A percentile compares a stretch with the other conserved stretches of the same genome.
Conservation (phyloP, 2,329 filamentous ascomycete species). For the Leptographium wingfieldii region DNA sequence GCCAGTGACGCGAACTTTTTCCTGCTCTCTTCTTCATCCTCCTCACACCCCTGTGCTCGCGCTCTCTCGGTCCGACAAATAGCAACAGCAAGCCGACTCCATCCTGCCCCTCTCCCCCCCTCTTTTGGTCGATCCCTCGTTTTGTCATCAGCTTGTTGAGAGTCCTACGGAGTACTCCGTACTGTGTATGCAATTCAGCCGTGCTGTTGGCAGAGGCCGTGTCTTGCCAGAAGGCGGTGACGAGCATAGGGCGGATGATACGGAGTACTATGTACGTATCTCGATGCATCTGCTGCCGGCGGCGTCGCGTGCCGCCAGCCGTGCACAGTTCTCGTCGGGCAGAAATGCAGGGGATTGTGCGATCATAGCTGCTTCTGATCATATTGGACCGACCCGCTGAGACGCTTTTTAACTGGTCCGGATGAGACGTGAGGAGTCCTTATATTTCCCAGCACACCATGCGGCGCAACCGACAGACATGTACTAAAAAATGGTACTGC, state of each 20-base stretch:
- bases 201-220: neutral
- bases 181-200: neutral
- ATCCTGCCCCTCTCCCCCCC: neutral
- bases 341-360: neutral
- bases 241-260: neutral
- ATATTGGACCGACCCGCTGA: neutral
- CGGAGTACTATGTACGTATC: too few species aligned
- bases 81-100: neutral
- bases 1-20: constrained; percentile 3
- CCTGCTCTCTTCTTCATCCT: neutral
- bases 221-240: neutral
- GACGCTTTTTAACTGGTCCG: neutral
- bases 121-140: neutral
- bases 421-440: neutral
- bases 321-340: neutral
- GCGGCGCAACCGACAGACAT: neutral
- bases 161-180: neutral
- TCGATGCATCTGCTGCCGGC: neutral
- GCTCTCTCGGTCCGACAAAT: neutral
- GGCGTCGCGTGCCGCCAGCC: neutral
- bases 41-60: neutral
- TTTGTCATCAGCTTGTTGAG: neutral
- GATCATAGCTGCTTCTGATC: neutral
- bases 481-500: neutral
- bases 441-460: neutral